Conservation (phyloP, 2,329 filamentous ascomycete species). For the Xylariaceae sp. region DNA sequence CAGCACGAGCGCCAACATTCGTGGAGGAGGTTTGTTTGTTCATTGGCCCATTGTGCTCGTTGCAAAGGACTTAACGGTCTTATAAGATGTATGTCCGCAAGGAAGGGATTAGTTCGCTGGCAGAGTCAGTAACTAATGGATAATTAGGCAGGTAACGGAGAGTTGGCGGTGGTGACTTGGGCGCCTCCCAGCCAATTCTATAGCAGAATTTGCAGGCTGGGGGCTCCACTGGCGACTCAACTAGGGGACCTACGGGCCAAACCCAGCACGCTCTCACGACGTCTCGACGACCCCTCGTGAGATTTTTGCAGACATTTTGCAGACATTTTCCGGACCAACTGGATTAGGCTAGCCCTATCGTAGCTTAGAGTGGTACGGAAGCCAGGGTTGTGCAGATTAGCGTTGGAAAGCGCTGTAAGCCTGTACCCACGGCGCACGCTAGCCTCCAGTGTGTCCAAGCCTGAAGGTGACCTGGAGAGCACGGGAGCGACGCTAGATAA, state of each 20-base stretch:
- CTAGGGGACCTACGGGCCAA: background rate
- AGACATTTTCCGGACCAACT: too few relatives aligned
- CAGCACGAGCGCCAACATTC: slow-evolving; percentile 1
- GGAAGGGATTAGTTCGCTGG: slow-evolving; percentile 2
- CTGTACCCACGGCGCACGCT: too few relatives aligned
- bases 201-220: slow-evolving; percentile 1
- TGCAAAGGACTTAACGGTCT: background rate
- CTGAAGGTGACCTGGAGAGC: background rate
- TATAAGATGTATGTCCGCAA: background rate
- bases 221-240: slow-evolving; percentile 1
- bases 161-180: slow-evolving; percentile 14
- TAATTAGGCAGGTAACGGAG: slow-evolving; percentile 1
- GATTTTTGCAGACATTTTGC: background rate
- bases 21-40: slow-evolving; percentile 12
- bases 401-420: too few relatives aligned
- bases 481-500: too few relatives aligned
- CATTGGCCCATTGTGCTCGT: slow-evolving; percentile 1
- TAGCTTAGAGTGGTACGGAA: too few relatives aligned
- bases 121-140: background rate
- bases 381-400: too few relatives aligned
- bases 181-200: slow-evolving; percentile 13
- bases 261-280: too few relatives aligned
- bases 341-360: too few relatives aligned
- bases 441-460: too few relatives aligned
- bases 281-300: too few relatives aligned